phyloP scores from a whole-genome alignment of 306 rosid genomes.

The Prunus padus region DNA sequence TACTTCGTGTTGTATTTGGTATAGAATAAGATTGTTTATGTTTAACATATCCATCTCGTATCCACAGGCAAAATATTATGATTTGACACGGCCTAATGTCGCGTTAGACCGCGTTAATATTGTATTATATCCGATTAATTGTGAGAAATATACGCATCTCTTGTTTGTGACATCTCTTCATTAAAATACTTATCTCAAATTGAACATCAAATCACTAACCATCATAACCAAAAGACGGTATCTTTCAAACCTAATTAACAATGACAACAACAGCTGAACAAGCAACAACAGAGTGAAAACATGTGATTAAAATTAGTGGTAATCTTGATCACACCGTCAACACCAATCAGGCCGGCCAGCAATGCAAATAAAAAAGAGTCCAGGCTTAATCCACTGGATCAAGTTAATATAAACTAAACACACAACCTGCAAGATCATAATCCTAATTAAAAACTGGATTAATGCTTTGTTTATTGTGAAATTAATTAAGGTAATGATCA shows the following conservation, averaged over 20 bases:
- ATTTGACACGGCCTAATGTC: background rate
- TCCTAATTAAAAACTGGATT: slow-evolving; percentile 11
- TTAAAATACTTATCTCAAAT: too few species aligned
- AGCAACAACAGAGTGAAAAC: background rate
- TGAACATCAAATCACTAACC: background rate
- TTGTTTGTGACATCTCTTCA: background rate
- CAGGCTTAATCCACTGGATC: background rate
- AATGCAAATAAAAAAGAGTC: slow-evolving; percentile 5
- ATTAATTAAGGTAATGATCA: slow-evolving; percentile 37
- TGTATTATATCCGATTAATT: background rate
- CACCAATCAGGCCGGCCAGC: slow-evolving; percentile 6
- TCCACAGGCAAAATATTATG: background rate
- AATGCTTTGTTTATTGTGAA: slow-evolving; percentile 1
- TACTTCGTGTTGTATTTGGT: background rate
- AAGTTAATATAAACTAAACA: background rate
- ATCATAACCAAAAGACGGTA: background rate
- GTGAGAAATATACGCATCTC: background rate
- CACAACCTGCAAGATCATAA: background rate
- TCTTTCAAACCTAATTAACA: background rate
- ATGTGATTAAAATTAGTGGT: background rate
- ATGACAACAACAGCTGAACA: background rate
- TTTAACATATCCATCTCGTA: too few species aligned
- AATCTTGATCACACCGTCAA: slow-evolving; percentile 8
- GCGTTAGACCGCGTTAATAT: background rate
- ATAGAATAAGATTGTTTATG: background rate